Percentiles rank a stretch among this genome's conserved stretches.
These are phyloP conservation scores for Vaccinium macrocarpon DNA, from an alignment of 148 eudicot genomes.

Conservation along the genomic window DNA sequence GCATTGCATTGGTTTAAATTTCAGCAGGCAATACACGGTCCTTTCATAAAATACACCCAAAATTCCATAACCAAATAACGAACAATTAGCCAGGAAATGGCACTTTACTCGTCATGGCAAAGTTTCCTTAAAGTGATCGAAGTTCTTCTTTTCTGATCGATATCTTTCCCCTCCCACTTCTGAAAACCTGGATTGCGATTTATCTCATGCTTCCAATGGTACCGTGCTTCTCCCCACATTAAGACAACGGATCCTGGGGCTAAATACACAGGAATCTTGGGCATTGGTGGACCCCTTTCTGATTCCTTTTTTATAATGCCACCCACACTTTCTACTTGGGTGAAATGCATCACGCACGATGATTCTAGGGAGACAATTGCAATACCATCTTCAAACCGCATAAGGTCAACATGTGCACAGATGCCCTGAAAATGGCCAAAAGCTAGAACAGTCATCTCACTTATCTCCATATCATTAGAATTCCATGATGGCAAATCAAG, in stretches of 20 bases:
- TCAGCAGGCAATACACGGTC: not conserved
- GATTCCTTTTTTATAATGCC: slow-evolving; percentile 7
- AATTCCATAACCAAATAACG: not conserved
- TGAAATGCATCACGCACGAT: slow-evolving; percentile 84
- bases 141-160: slow-evolving; percentile 69
- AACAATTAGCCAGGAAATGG: not conserved
- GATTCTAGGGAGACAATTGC: slow-evolving; percentile 86
- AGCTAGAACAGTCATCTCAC: slow-evolving; percentile 1
- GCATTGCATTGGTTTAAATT: not conserved
- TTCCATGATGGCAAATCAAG: not conserved
- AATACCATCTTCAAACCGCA: slow-evolving; percentile 96
- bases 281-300: slow-evolving; percentile 17
- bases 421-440: slow-evolving; percentile 64
- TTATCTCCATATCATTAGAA: not conserved
- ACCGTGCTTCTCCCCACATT: slow-evolving; percentile 89
- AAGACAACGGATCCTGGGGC: slow-evolving; percentile 73
- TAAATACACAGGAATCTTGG: slow-evolving; percentile 63
- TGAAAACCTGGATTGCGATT: slow-evolving; percentile 82
- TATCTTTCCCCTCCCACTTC: slow-evolving; percentile 62
- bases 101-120: slow-evolving; percentile 28
- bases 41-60: not conserved
- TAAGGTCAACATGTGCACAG: slow-evolving; percentile 87
- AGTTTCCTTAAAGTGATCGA: slow-evolving; percentile 83
- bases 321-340: slow-evolving; percentile 30
- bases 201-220: slow-evolving; percentile 88